These are phyloP conservation scores for Penstemon barbatus DNA, from an alignment of 257 asterid genomes.

Conservation along the genomic window DNA sequence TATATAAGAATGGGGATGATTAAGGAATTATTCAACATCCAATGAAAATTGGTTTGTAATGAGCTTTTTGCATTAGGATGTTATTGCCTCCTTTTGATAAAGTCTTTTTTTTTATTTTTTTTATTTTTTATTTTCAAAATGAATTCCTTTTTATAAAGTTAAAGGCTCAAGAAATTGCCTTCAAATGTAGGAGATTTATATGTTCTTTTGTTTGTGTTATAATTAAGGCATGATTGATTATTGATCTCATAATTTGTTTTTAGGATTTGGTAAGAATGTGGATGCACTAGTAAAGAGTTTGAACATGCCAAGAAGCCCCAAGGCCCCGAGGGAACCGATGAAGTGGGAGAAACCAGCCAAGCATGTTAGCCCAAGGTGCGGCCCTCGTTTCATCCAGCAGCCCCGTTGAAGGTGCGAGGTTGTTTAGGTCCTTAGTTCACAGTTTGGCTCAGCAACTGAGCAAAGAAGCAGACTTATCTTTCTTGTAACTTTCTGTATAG, in stretches of 20 bases:
- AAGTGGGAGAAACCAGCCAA: conserved; percentile 73
- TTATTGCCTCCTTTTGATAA: no score
- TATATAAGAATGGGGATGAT: no score
- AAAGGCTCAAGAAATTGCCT: neutral
- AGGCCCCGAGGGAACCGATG: conserved; percentile 39
- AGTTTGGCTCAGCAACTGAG: conserved; percentile 17
- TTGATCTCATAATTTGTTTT: neutral
- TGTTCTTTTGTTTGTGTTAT: no score
- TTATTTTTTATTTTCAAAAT: no score
- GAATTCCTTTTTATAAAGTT: neutral
- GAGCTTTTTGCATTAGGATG: no score
- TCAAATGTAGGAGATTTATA: no score
- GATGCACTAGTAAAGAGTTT: conserved; percentile 47
- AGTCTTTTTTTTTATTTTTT: no score
- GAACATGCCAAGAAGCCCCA: conserved; percentile 40
- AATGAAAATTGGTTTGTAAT: no score
- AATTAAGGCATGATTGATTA: no score
- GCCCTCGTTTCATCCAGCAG: conserved; percentile 89
- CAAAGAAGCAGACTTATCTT: conserved; percentile 24
- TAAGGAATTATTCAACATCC: no score
- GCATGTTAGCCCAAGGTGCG: conserved; percentile 55
- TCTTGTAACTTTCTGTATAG: conserved; percentile 58
- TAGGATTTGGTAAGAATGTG: conserved; percentile 42
- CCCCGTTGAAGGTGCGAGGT: conserved; percentile 59
- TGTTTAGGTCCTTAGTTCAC: conserved; percentile 30